phyloP scores from a whole-genome alignment of 768 basidiomycete genomes.

The Collybiopsis confluens region DNA sequence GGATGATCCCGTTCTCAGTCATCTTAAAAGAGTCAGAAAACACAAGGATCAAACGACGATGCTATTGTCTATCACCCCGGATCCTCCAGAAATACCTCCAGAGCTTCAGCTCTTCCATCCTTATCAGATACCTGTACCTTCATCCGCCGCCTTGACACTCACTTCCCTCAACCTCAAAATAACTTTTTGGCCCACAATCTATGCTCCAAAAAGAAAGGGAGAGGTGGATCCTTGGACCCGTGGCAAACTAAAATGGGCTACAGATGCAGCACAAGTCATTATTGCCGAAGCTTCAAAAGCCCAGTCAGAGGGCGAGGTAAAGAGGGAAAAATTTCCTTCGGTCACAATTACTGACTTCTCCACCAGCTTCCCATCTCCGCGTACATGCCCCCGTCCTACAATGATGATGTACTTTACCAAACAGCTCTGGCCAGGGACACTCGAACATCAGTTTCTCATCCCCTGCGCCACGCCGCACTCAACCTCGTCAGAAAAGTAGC shows the following conservation, averaged over 20 bases:
- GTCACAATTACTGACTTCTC: neutral
- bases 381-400: conserved; percentile 56
- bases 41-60: conserved; percentile 42
- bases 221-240: conserved; percentile 65
- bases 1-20: conserved; percentile 58
- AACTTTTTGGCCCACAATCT: conserved; percentile 83
- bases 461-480: conserved; percentile 81
- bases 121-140: conserved; percentile 60
- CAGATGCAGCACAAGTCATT: conserved; percentile 55
- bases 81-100: conserved; percentile 44
- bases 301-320: conserved; percentile 54
- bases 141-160: conserved; percentile 60
- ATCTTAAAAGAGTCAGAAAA: conserved; percentile 76
- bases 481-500: conserved; percentile 70
- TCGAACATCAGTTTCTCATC: conserved; percentile 61
- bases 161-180: conserved; percentile 64
- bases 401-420: conserved; percentile 12
- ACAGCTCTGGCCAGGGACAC: conserved; percentile 58
- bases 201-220: conserved; percentile 63
- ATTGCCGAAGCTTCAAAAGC: conserved; percentile 47
- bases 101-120: conserved; percentile 45
- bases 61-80: conserved; percentile 41
- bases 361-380: conserved; percentile 72
- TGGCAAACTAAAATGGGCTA: conserved; percentile 71
- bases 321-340: conserved; percentile 10